Evolutionary conservation across 345 rosid species (phyloP), one percentile per base, ranked within the genome.

Genomic region (Melaleuca quinquenervia): DNA sequence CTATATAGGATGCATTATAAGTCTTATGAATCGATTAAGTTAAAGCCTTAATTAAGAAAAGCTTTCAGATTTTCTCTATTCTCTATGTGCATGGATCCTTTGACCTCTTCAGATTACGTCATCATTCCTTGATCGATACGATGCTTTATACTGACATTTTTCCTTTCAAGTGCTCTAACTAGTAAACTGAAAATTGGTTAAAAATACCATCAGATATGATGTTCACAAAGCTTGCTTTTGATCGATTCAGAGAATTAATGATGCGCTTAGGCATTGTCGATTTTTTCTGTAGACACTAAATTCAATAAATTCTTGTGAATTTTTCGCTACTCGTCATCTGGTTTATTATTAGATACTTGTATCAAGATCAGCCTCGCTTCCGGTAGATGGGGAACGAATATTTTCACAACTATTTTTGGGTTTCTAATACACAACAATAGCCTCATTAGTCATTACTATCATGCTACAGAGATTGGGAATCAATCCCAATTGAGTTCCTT

Each of bases 1-100:
- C 0, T 0, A 58, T 58, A 18, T 0, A n/a, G n/a, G 0, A 58
- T n/a, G n/a, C 1, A 8, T 0, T 58, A 13, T 2, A n/a, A 58
- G 18, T 58, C 5, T 13, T 12, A n/a, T 58, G 36, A 58, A 58
- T 2, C 0, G 0, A 4, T 6, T 6, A 13, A 0, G 5, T n/a
- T 58, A 4, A 58, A 58, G 7, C 9, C 1, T 58, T 58, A 8
- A 58, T 58, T 0, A 11, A 58, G 29, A 58, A n/a, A 1, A 0
- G 2, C 9, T 78, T 22, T 14, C 18, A 11, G 4, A 22, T 14
- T 78, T 78, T 82, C 52, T 82, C 54, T 36, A 27, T 24, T 82
- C 11, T 76, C 3, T 36, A 9, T 76, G 27, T 27, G 0, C 7
- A 21, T 16, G 83, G 53, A 13, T 58, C n/a, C 70, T n/a, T 58